Evolutionary conservation across 805 yeast genomes (phyloP), one percentile per base, ranked within the genome.

Genomic region (Teunomyces cretensis): DNA sequence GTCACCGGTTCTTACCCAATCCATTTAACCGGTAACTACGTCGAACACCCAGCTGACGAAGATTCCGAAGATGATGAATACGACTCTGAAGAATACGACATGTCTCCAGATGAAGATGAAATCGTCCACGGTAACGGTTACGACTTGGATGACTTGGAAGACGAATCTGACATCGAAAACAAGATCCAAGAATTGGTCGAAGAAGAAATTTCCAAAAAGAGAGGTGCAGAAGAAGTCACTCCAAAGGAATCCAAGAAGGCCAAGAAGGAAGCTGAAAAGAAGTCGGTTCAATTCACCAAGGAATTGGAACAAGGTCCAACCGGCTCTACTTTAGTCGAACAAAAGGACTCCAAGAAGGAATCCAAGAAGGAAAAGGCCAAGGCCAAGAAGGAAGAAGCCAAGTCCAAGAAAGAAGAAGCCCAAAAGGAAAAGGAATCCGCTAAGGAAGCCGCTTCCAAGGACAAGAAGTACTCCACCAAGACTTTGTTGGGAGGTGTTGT

Each of bases 271-370:
- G 46, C 43, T 30, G 89, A 84, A 52, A 83, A 84, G 72, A 81
- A 84, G 64, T 57, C 61, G 45, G 97, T 92, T 48, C 87, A 89
- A 67, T 94, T 92, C 78, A 79, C 88, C 70, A 82, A 89, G 69
- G 84, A 87, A 53, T 82, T 92, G 61, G 98, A 92, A 73, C 95
- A 89, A 76, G 97, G 97, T 50, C 97, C 97, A 66, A 84, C 92
- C 43, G 80, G 81, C 50, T 64, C 73, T 31, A 62, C 68, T 27
- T 63, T 60, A 45, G 61, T 54, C 35, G 53, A 57, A 13, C 54
- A 61, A 48, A 53, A 58, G 41, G 53, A 56, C n/a, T 50, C 58
- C 54, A 54, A 61, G 55, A 59, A 58, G 32, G 51, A 55, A 30
- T 45, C 44, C 41, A 52, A 57, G 53, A 46, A 49, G 26, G 46